Evolutionary conservation across 257 asterid species (phyloP), one percentile per base, ranked within the genome.

Genomic region (Capsicum pubescens): DNA sequence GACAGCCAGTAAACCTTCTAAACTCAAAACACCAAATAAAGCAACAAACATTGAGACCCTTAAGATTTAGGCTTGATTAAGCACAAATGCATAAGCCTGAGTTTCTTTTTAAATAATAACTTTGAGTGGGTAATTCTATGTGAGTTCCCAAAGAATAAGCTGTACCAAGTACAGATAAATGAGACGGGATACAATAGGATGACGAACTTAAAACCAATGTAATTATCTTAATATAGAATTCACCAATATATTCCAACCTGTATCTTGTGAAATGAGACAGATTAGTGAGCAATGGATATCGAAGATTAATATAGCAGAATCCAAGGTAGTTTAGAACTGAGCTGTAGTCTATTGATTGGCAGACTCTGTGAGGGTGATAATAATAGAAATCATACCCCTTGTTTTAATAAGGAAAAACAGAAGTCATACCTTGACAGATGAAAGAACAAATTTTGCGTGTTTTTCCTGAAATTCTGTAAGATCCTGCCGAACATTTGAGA

Each of bases 391-490:
- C 91, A 77, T 81, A 93, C 98, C 98, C 39, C 19, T 14, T n/a
- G 35, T 50, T 46, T 42, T 74, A 16, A 17, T 12, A 66, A 35
- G 72, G 48, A 36, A 68, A 21, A 70, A 70, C 79, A n/a, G 44
- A 50, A 52, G 26, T 76, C 93, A 83, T 82, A 96, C 99, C 98
- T 93, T 93, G 84, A 96, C 97, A 52, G 95, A 89, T 79, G 89
- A 84, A 67, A 96, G 95, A 84, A 94, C 98, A 91, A 96, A 89
- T 85, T 94, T 96, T 44, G 99, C 99, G 84, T 94, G 98, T 82
- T n/a, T 93, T 89, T 90, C 99, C 90, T 96, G 97, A 95, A 95
- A 96, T 89, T 93, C 94, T 58, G 97, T 92, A 83, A 96, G 98
- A 90, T 96, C 99, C 91, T 94, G 98, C 85, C 94, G 93, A 82